A percentile compares a stretch with the other conserved stretches of the same genome.
These are phyloP conservation scores for Verbascum thapsus DNA, from an alignment of 257 asterid species.

Conservation along the genomic window DNA sequence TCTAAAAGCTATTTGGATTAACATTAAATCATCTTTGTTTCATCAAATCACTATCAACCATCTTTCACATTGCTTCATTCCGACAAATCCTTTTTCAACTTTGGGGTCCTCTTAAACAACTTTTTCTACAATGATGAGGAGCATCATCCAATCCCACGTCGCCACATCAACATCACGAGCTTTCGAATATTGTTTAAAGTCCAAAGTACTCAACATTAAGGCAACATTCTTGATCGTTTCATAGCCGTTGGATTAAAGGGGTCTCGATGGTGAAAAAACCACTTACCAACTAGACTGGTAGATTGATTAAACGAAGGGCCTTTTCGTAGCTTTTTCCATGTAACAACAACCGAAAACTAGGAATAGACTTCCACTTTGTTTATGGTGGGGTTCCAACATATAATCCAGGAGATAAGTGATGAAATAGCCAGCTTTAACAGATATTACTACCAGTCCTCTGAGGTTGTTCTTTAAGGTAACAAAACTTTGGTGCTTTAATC, in stretches of 20 bases:
- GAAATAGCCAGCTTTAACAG: slow-evolving; percentile 32
- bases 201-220: slow-evolving; percentile 37
- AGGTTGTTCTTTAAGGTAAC: slow-evolving; percentile 29
- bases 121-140: slow-evolving; percentile 49
- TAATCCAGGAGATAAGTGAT: slow-evolving; percentile 23
- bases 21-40: slow-evolving; percentile 41
- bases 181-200: slow-evolving; percentile 46
- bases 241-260: too few relatives aligned
- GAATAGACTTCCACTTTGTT: slow-evolving; percentile 34
- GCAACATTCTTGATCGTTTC: too few relatives aligned
- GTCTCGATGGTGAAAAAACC: too few relatives aligned
- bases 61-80: slow-evolving; percentile 49
- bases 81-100: slow-evolving; percentile 45
- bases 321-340: slow-evolving; percentile 33
- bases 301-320: background rate
- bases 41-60: slow-evolving; percentile 54
- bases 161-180: slow-evolving; percentile 48
- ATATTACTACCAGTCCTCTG: background rate
- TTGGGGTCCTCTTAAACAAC: slow-evolving; percentile 53
- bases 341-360: slow-evolving; percentile 43
- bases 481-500: slow-evolving; percentile 25
- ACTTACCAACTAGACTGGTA: too few relatives aligned
- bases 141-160: slow-evolving; percentile 42
- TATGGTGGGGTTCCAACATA: slow-evolving; percentile 29
- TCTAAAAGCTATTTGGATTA: slow-evolving; percentile 32